These are phyloP conservation scores for Fagus sylvatica DNA, from an alignment of 306 rosid genomes.

Conservation along the genomic window DNA sequence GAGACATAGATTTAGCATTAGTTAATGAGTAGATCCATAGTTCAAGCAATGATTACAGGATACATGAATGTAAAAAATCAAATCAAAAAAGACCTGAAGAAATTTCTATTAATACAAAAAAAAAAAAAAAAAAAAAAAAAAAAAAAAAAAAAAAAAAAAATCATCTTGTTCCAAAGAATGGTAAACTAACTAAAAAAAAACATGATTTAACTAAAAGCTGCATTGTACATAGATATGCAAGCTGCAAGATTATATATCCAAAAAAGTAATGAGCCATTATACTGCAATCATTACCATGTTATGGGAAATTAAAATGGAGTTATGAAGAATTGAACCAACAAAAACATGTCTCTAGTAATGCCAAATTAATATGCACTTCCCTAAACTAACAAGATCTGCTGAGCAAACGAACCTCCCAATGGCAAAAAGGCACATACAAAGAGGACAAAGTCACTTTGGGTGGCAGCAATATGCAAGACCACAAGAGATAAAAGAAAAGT, in stretches of 20 bases:
- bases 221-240: not conserved
- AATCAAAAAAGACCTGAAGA: not conserved
- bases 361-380: not conserved
- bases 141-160: not conserved
- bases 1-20: slow-evolving; percentile 15
- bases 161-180: not conserved
- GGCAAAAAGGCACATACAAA: not conserved
- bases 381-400: not conserved
- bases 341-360: not conserved
- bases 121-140: not conserved
- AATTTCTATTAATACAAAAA: not conserved
- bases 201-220: not conserved
- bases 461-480: not conserved
- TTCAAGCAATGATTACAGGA: not conserved
- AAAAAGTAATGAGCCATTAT: not conserved
- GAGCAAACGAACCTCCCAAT: not conserved
- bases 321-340: not conserved
- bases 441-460: not conserved
- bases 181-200: not conserved
- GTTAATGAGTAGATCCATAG: not conserved
- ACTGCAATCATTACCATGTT: not conserved
- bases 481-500: not conserved
- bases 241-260: not conserved
- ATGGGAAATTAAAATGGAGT: not conserved
- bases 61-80: not conserved